Percentiles rank a stretch among this genome's conserved stretches.
phyloP scores from a whole-genome alignment of 352 stramenopile genomes.

The Pythium oligandrum region DNA sequence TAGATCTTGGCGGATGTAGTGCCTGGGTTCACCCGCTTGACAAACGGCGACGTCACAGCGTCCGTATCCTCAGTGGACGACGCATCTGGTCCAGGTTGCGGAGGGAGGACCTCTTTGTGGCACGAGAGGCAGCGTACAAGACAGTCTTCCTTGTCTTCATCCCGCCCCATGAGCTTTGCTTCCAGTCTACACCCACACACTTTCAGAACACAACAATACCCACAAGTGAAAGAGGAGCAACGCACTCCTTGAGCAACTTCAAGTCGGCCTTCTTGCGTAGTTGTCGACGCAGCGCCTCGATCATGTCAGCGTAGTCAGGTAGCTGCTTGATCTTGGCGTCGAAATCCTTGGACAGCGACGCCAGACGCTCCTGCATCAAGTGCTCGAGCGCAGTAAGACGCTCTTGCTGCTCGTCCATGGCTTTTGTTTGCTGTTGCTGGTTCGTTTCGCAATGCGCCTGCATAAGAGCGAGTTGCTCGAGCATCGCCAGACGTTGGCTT shows the following conservation, averaged over 20 bases:
- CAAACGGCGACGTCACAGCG: conserved; percentile 12
- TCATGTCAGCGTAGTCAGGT: conserved; percentile 33
- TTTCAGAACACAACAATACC: background rate
- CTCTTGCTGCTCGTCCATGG: conserved; percentile 26
- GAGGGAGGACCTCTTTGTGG: conserved; percentile 50
- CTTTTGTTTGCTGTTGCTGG: conserved; percentile 22
- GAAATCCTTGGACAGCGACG: conserved; percentile 25
- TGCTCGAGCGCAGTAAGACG: conserved; percentile 11
- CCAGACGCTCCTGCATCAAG: conserved; percentile 18
- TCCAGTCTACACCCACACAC: conserved; percentile 33
- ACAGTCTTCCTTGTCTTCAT: conserved; percentile 55
- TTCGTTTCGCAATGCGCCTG: conserved; percentile 25
- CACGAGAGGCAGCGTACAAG: conserved; percentile 65
- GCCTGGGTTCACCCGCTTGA: conserved; percentile 47
- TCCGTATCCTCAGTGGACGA: conserved; percentile 18
- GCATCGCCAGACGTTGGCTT: conserved; percentile 22
- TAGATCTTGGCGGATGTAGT: conserved; percentile 48
- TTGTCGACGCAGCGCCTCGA: conserved; percentile 39
- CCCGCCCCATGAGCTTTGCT: conserved; percentile 36
- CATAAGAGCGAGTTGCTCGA: conserved; percentile 30
- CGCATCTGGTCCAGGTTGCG: conserved; percentile 2
- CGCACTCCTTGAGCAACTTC: conserved; percentile 61
- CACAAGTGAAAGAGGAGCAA: background rate
- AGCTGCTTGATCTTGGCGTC: conserved; percentile 36
- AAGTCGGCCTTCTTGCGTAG: conserved; percentile 55